Percentiles rank a stretch among this genome's conserved stretches.
These are phyloP conservation scores for Berkeleyomyces rouxiae DNA, from an alignment of 2,329 filamentous ascomycete genomes.

Conservation along the genomic window DNA sequence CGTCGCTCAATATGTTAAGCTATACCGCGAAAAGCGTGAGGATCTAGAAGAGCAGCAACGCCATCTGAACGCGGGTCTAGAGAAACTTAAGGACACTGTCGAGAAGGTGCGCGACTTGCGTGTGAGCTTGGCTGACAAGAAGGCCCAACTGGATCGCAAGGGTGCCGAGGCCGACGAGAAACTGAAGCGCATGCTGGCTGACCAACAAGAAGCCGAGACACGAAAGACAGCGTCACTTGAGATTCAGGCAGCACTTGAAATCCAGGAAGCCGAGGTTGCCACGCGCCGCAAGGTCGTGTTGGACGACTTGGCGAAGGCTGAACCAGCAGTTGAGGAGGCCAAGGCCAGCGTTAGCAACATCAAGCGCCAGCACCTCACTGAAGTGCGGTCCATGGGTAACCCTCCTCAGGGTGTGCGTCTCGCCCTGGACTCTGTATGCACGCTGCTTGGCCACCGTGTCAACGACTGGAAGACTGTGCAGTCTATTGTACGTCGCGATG, in stretches of 20 bases:
- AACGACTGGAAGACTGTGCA: constrained; percentile 86
- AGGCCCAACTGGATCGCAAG: constrained; percentile 81
- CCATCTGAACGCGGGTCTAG: constrained; percentile 92
- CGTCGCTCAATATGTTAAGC: constrained; percentile 88
- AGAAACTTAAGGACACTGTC: constrained; percentile 91
- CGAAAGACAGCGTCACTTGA: constrained; percentile 76
- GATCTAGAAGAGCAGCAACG: constrained; percentile 97
- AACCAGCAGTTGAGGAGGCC: constrained; percentile 83
- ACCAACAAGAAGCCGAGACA: constrained; percentile 87
- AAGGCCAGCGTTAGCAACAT: constrained; percentile 97
- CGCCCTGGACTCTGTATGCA: constrained; percentile 91
- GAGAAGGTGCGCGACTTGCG: constrained; percentile 91
- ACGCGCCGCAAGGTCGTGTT: constrained; percentile 69
- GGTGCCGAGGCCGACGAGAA: constrained; percentile 95
- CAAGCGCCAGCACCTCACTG: constrained; percentile 89
- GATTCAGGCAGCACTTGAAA: constrained; percentile 72
- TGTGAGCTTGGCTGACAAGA: constrained; percentile 83
- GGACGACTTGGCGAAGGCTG: constrained; percentile 73
- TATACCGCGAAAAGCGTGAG: constrained; percentile 96
- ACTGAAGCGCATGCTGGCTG: constrained; percentile 87
- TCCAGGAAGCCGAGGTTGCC: constrained; percentile 78
- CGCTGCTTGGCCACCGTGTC: constrained; percentile 76
- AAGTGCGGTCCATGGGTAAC: constrained; percentile 93
- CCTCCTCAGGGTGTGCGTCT: constrained; percentile 82
- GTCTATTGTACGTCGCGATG: constrained; percentile 73